Conservation (phyloP, 106 monocot genomes). For the Narthecium ossifragum region DNA sequence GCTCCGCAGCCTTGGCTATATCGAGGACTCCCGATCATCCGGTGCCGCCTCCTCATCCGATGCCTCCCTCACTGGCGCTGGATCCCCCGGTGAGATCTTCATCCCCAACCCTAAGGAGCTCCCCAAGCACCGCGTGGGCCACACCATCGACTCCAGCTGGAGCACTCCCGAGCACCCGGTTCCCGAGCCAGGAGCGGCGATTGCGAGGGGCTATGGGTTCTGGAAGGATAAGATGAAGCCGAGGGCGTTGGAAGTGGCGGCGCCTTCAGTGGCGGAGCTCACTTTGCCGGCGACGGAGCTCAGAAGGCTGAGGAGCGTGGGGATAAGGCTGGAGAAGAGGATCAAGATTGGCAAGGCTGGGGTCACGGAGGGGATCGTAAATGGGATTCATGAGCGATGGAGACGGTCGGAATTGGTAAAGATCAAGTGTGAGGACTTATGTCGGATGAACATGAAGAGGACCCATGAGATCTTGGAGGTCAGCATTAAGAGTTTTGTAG, state of each 20-base stretch:
- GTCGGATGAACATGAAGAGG: slow-evolving; percentile 90
- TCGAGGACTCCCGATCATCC: slow-evolving; percentile 14
- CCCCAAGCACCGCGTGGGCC: slow-evolving; percentile 56
- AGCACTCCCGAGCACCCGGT: slow-evolving; percentile 67
- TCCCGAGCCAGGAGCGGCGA: slow-evolving; percentile 47
- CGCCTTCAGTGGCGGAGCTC: slow-evolving; percentile 66
- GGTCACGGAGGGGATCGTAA: slow-evolving; percentile 89
- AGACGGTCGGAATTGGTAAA: slow-evolving; percentile 74
- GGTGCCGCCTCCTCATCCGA: not conserved
- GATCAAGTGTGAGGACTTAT: slow-evolving; percentile 79
- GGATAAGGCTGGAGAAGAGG: slow-evolving; percentile 48
- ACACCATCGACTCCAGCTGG: slow-evolving; percentile 88
- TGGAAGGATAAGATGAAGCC: slow-evolving; percentile 32
- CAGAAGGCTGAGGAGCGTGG: slow-evolving; percentile 46
- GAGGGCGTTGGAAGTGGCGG: not conserved
- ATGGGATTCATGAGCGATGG: slow-evolving; percentile 99
- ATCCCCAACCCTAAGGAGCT: slow-evolving; percentile 63
- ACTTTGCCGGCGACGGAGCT: slow-evolving; percentile 43
- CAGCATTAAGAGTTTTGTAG: no score
- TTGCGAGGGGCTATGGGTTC: slow-evolving; percentile 28
- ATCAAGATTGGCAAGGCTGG: slow-evolving; percentile 90
- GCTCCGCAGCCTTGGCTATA: slow-evolving; percentile 85
- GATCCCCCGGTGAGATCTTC: slow-evolving; percentile 79
- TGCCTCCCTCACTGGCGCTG: not conserved
- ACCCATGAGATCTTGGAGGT: slow-evolving; percentile 97